Conservation (phyloP, 768 basidiomycete species). For the Lactarius hengduanensis region DNA sequence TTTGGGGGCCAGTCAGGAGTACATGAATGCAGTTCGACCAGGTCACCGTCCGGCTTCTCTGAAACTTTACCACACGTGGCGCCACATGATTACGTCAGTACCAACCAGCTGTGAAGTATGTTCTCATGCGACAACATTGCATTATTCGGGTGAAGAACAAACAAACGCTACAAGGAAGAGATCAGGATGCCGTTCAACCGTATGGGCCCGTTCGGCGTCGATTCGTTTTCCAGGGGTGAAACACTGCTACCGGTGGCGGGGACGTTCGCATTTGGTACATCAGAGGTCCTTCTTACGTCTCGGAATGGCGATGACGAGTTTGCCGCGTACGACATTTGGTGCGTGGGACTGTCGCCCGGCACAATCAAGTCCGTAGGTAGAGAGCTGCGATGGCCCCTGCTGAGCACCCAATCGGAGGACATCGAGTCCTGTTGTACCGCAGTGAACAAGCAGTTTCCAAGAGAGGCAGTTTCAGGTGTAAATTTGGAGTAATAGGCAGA, state of each 20-base stretch:
- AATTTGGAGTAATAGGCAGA: background rate
- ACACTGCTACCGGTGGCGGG: background rate
- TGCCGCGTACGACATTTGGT: background rate
- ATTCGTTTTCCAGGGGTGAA: background rate
- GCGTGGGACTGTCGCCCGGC: too few relatives aligned
- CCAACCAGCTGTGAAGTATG: background rate
- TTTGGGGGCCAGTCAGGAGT: background rate
- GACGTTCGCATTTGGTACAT: background rate
- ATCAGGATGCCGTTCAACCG: background rate
- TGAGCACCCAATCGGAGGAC: background rate
- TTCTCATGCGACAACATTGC: background rate
- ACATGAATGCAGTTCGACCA: background rate
- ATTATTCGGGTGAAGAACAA: background rate
- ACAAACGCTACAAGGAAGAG: background rate
- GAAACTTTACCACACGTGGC: background rate
- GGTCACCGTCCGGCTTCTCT: background rate
- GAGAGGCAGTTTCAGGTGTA: background rate
- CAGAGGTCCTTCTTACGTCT: background rate
- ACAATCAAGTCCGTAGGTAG: background rate
- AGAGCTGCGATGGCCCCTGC: background rate
- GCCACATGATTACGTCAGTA: background rate
- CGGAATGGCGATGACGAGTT: background rate
- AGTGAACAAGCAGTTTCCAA: background rate
- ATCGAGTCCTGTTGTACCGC: background rate
- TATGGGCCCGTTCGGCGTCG: background rate